phyloP scores from a whole-genome alignment of 495 filamentous ascomycete species.

The Xylaria nigripes region DNA sequence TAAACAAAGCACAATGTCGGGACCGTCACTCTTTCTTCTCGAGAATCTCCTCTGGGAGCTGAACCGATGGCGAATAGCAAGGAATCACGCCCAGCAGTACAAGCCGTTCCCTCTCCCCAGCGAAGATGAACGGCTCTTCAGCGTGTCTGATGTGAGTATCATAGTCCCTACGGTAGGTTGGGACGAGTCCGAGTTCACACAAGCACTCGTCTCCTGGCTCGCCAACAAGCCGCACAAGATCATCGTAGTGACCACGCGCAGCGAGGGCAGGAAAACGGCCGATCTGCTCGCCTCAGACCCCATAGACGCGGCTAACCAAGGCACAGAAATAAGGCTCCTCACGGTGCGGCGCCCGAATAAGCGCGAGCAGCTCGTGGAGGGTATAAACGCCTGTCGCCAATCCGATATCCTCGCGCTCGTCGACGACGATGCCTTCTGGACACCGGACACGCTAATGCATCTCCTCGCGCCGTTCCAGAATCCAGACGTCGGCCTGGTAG shows the following conservation, averaged over 20 bases:
- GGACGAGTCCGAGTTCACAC: too few relatives aligned
- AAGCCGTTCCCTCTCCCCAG: too few relatives aligned
- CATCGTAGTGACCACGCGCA: not conserved
- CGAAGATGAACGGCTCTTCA: too few relatives aligned
- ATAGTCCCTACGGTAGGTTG: too few relatives aligned
- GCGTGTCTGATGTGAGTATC: too few relatives aligned
- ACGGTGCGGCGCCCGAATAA: not conserved
- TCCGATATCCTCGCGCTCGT: not conserved
- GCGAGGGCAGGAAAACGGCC: not conserved
- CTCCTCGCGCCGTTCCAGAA: constrained; percentile 18
- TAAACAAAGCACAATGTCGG: too few relatives aligned
- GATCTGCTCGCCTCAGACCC: not conserved
- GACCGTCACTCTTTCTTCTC: too few relatives aligned
- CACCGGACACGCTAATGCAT: not conserved
- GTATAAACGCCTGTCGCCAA: not conserved
- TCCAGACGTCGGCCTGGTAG: constrained; percentile 10
- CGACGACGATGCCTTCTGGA: not conserved
- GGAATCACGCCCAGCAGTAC: too few relatives aligned
- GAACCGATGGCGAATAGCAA: too few relatives aligned
- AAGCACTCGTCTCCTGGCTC: too few relatives aligned
- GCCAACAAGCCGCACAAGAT: not conserved
- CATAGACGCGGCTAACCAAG: not conserved
- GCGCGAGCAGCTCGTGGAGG: not conserved
- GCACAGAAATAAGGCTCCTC: not conserved
- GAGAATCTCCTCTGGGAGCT: too few relatives aligned